Percentiles rank a stretch among this genome's conserved stretches.
Evolutionary conservation across 2,329 filamentous ascomycete genomes (phyloP).

Genomic region (Parafenestella ontariensis): DNA sequence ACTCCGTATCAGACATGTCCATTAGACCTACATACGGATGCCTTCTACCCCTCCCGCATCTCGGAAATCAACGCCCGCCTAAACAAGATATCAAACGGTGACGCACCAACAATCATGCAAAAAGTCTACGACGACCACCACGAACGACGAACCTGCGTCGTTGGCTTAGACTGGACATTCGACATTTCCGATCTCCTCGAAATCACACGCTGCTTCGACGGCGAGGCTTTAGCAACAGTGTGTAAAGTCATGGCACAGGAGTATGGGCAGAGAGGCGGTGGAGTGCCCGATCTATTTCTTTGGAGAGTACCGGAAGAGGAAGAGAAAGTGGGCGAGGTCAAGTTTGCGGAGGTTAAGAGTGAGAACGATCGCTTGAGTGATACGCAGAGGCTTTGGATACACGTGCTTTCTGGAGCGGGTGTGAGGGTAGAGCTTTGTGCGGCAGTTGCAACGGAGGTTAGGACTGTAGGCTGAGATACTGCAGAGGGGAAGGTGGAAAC

Average conservation of each 20-base stretch:
- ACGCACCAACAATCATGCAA: conserved; percentile 70
- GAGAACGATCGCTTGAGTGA: conserved; percentile 92
- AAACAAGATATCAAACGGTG: conserved; percentile 85
- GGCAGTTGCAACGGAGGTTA: conserved; percentile 65
- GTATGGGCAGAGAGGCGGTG: conserved; percentile 83
- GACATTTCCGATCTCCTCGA: conserved; percentile 79
- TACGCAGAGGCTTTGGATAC: conserved; percentile 95
- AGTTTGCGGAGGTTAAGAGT: conserved; percentile 70
- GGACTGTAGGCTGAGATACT: conserved; percentile 9
- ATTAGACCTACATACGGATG: conserved; percentile 89
- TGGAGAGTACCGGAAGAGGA: conserved; percentile 65
- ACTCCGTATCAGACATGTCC: conserved; percentile 94
- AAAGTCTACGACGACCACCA: conserved; percentile 72
- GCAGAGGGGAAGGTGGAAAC: background rate
- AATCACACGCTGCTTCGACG: conserved; percentile 78
- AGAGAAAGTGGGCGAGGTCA: conserved; percentile 63
- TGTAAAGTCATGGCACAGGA: conserved; percentile 97
- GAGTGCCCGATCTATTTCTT: conserved; percentile 90
- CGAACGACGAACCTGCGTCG: conserved; percentile 79
- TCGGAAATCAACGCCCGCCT: conserved; percentile 89
- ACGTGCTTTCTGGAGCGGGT: conserved; percentile 85
- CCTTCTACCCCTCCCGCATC: conserved; percentile 84
- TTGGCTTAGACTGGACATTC: conserved; percentile 92
- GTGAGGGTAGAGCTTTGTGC: conserved; percentile 83
- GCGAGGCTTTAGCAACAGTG: conserved; percentile 79